phyloP scores from a whole-genome alignment of 805 yeast genomes.

The Danielia oregonensis region DNA sequence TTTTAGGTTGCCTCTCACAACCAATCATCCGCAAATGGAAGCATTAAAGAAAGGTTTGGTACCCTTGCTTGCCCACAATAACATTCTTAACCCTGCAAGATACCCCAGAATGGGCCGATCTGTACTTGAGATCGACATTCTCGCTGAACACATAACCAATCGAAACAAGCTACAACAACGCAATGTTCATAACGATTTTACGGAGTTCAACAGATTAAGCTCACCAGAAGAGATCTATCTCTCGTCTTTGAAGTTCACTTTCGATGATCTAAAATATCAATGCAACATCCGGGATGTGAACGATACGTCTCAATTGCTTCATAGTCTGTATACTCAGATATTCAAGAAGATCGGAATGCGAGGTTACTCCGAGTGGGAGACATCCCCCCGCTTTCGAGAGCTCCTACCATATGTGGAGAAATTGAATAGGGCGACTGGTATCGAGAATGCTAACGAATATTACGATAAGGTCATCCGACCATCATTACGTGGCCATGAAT shows the following conservation, averaged over 20 bases:
- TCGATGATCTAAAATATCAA: conserved; percentile 55
- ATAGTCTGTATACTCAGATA: conserved; percentile 16
- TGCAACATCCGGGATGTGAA: conserved; percentile 35
- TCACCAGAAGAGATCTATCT: conserved; percentile 26
- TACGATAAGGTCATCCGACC: conserved; percentile 5
- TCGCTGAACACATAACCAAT: conserved; percentile 59
- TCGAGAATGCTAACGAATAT: conserved; percentile 5
- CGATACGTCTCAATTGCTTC: conserved; percentile 13
- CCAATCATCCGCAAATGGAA: conserved; percentile 3
- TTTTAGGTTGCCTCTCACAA: conserved; percentile 55
- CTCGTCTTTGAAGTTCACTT: conserved; percentile 50
- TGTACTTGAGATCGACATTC: conserved; percentile 67
- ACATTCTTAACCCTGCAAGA: conserved; percentile 23
- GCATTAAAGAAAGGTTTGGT: conserved; percentile 16
- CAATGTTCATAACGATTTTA: conserved; percentile 49
- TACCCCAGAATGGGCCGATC: conserved; percentile 58
- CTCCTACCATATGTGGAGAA: conserved; percentile 27
- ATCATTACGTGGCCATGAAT: conserved; percentile 3
- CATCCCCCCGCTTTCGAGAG: conserved; percentile 13
- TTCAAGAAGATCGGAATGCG: conserved; percentile 12
- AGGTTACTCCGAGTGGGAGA: conserved; percentile 14
- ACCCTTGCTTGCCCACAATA: conserved; percentile 19
- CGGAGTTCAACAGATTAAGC: conserved; percentile 24
- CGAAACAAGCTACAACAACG: conserved; percentile 41
- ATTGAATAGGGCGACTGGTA: conserved; percentile 15